Base-by-base conservation (phyloP, 2,329 filamentous ascomycete species). In the Penicillium italicum region DNA sequence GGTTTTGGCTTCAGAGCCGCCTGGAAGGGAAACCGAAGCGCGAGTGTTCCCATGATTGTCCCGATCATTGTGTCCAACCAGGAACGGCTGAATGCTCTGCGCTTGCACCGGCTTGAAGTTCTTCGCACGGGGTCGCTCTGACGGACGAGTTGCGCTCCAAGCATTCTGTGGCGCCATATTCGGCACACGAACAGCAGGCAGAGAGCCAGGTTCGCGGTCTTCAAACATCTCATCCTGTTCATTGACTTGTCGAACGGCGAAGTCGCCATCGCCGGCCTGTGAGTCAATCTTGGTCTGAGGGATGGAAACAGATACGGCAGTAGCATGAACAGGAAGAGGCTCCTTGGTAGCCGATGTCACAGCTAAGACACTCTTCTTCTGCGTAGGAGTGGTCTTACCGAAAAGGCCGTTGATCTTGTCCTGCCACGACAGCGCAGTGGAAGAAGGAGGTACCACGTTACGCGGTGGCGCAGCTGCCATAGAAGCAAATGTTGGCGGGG, bases 191-290 rank as follows among this genome's bases (percentile, higher is more conserved):
- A 91, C 84, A 22, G 82, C 80, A 0, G 88, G 88, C n/a, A 90
- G 74, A 8, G 88, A 91, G 4, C 88, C 88, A 77, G 89, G 89
- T 70, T 91, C 88, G 66, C 89, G 87, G 66, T 91, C 87, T 67
- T 90, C 89, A 61, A 92, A 92, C 61, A 89, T 90, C 58, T 89
- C 87, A 63, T 91, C 89, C 2, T 89, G 86, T 60, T 91, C 88
- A 6, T 88, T 87, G 74, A 90, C 87, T 45, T 85, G 84, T 66
- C 87, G 89, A 4, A 85, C 85, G 16, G 79, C 79, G 20, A 81
- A 69, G 30, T 79, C 77, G 45, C 76, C 75, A 52, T 76, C 73
- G 44, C 77, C 77, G 28, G 71, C 69, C 18, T 67, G 76, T 5
- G 63, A 51, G 46, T 66, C 57, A 57, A 67, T 55, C 61, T 76